Evolutionary conservation across 2,329 filamentous ascomycete genomes (phyloP).

Genomic region (Neurospora crassa): DNA sequence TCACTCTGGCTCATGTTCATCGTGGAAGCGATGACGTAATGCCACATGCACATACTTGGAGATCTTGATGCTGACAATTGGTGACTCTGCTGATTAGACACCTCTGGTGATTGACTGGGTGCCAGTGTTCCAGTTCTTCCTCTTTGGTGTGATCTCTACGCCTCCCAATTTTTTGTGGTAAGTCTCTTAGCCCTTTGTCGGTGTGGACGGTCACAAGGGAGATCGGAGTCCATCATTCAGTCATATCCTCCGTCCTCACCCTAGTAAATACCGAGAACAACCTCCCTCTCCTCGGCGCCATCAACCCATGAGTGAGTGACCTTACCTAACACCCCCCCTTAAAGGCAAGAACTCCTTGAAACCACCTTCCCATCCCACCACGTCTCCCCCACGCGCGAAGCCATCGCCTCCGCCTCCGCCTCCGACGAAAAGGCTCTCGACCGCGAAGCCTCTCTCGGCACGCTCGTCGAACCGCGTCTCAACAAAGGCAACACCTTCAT

Average conservation of each 20-base stretch:
- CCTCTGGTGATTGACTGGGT: conserved; percentile 54
- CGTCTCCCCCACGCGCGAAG: conserved; percentile 28
- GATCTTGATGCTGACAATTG: not conserved
- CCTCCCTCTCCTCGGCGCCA: not conserved
- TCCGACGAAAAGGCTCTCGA: conserved; percentile 32
- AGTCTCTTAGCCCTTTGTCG: conserved; percentile 12
- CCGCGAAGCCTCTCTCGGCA: conserved; percentile 24
- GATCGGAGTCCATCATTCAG: not conserved
- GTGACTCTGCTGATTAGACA: conserved; percentile 30
- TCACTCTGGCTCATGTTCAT: not conserved
- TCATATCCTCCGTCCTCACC: not conserved
- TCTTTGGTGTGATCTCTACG: conserved; percentile 63
- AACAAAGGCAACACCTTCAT: conserved; percentile 39
- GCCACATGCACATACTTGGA: not conserved
- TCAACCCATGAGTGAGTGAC: not conserved
- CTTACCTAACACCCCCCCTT: conserved; percentile 8
- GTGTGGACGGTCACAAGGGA: not conserved
- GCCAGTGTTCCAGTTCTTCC: conserved; percentile 65
- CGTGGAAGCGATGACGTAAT: conserved; percentile 3
- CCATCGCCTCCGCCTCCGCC: conserved; percentile 29
- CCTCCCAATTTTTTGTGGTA: conserved; percentile 81
- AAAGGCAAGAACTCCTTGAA: conserved; percentile 68
- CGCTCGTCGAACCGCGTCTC: conserved; percentile 39
- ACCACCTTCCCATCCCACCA: conserved; percentile 59
- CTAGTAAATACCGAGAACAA: not conserved